Base-by-base conservation (phyloP, 2,329 filamentous ascomycete genomes). In the Hypoxylon sp. region DNA sequence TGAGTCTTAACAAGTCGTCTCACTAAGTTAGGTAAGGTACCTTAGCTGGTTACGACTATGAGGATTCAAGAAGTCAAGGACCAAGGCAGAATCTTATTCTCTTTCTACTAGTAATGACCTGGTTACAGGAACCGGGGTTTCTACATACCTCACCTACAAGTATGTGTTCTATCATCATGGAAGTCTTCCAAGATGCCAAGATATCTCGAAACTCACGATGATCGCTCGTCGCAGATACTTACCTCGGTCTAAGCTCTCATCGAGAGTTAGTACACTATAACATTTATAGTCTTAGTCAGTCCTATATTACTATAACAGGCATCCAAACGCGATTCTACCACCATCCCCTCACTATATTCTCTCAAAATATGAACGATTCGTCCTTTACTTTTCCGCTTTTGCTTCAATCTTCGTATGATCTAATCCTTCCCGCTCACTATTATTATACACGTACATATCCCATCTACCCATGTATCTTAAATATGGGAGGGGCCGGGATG, bases 401-500 rank as follows among this genome's bases (percentile, higher is more conserved):
- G 51, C 21, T 41, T 41, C 25, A 43, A n/a, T 17, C 23, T 28
- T 3, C 25, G 25, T 41, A 38, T 13, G 38, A 41, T 51, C 30
- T 30, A 56, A 38, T 28, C 25, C 36, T 46, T 45, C 38, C 41
- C 38, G 41, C 9, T 34, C 30, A 19, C 25, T 58, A 50, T n/a
- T 43, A 14, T 30, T 32, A 13, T 32, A 45, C 13, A 32, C 36
- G n/a, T 23, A 23, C 23, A 23, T 23, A 23, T 7, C 6, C 6
- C 28, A 30, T 30, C 1, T 28, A 28, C 6, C 4, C 6, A 28
- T 28, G 25, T 30, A 51, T 43, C 34, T 46, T 30, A 30, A 46
- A 17, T 48, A 56, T 55, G 59, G 59, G 59, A 63, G 53, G 60
- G 60, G 49, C 43, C 43, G 41, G 61, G 46, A 63, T 45, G 53